Evolutionary conservation across 176 grass and related monocot species (phyloP), one percentile per base, ranked within the genome.

Genomic region (Echinochloa phyllopogon): DNA sequence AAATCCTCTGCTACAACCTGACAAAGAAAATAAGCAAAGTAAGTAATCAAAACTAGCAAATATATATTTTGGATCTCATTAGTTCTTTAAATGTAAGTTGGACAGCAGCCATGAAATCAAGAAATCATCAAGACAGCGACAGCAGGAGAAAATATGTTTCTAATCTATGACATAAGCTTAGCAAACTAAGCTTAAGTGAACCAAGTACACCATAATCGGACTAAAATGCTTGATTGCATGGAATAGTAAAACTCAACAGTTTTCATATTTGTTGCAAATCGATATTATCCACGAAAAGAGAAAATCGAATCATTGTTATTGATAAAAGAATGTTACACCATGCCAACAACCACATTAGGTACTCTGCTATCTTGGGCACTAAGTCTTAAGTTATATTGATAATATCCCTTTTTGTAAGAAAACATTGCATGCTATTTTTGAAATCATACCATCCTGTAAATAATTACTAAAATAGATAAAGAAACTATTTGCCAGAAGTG

Each of bases 1-100:
- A 98, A 86, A 87, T 98, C 96, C 83, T 98, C 96, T 59, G 87
- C 67, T 65, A 98, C 72, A 20, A 98, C 84, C 96, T 98, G 85
- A 58, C 25, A 92, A 45, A 88, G 36, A 45, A 73, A 27, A 65
- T 23, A 65, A 67, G 2, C 24, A 78, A 14, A 78, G 42, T 83
- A 67, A 75, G 45, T 58, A 55, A 85, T 74, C 10, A 25, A 69
- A 58, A 9, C 60, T n/a, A 44, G 6, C 18, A 85, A 57, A 42
- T 41, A 78, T 53, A 55, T 7, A 18, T 72, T 76, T 76, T 73
- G 39, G 23, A 4, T 44, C 53, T 64, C 8, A 5, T 65, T 73
- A 52, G 20, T 75, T 45, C 42, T 74, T 78, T 18, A 62, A 20
- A 38, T 12, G 44, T 43, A 25, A 51, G 58, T 64, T 62, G 65